Evolutionary conservation across 2,329 filamentous ascomycete genomes (phyloP).

Genomic region (Sphaceloma murrayae): DNA sequence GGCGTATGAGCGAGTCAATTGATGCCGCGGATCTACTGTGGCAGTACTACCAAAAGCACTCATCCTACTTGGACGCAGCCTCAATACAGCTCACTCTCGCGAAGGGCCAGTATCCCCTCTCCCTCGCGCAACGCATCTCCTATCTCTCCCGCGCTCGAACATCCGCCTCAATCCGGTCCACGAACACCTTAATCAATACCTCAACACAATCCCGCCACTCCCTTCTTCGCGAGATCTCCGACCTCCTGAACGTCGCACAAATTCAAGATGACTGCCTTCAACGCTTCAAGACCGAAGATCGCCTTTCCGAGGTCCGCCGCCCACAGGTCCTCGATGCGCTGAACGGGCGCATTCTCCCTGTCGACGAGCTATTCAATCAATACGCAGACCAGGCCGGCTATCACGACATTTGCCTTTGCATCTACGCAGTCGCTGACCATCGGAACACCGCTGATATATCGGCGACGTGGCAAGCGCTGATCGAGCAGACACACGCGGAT

Average conservation of each 20-base stretch:
- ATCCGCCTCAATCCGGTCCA: constrained; percentile 76
- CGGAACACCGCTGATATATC: constrained; percentile 77
- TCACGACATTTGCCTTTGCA: constrained; percentile 84
- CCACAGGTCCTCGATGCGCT: constrained; percentile 57
- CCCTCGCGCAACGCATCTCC: constrained; percentile 77
- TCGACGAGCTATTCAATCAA: constrained; percentile 85
- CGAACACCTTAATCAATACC: constrained; percentile 52
- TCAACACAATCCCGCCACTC: constrained; percentile 58
- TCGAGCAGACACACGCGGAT: constrained; percentile 53
- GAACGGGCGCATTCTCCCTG: constrained; percentile 65
- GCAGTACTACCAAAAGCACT: constrained; percentile 79
- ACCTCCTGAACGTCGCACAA: constrained; percentile 82
- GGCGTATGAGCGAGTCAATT: constrained; percentile 61
- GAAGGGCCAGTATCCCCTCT: constrained; percentile 67
- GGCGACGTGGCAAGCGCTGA: constrained; percentile 73
- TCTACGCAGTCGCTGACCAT: constrained; percentile 87
- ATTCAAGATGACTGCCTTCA: constrained; percentile 89
- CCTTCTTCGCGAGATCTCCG: constrained; percentile 72
- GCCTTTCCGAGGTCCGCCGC: constrained; percentile 56
- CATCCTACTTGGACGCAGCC: constrained; percentile 77
- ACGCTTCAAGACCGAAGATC: constrained; percentile 60
- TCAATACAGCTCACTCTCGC: constrained; percentile 76
- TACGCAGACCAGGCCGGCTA: constrained; percentile 88
- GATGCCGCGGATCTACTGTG: constrained; percentile 84
- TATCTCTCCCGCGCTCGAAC: constrained; percentile 85